Percentiles rank a stretch among this genome's conserved stretches.
Conservation (phyloP, 345 rosid species). For the Gynandropsis gynandra region DNA sequence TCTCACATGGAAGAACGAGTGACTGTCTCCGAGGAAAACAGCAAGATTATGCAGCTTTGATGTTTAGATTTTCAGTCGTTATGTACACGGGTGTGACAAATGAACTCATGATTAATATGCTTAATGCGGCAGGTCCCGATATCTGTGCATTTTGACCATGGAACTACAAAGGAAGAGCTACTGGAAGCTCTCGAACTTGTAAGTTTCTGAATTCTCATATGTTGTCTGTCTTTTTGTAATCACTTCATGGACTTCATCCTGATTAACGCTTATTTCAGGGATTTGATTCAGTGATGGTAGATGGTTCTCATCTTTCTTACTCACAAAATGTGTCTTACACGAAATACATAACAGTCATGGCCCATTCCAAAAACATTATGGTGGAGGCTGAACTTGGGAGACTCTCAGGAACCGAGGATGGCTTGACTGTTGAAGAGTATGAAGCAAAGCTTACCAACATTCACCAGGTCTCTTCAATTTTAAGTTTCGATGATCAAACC, state of each 20-base stretch:
- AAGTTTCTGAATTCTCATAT: constrained; percentile 18
- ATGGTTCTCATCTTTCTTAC: constrained; percentile 87
- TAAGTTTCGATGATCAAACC: background rate
- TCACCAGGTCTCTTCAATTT: constrained; percentile 47
- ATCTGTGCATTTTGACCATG: constrained; percentile 93
- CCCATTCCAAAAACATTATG: constrained; percentile 58
- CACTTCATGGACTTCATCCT: constrained; percentile 11
- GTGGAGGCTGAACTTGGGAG: constrained; percentile 97
- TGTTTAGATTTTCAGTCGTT: background rate
- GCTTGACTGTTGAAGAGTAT: constrained; percentile 84
- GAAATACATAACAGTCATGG: constrained; percentile 54
- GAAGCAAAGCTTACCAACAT: constrained; percentile 84
- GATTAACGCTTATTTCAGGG: constrained; percentile 41
- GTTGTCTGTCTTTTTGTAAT: constrained; percentile 6
- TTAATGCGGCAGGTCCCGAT: constrained; percentile 69
- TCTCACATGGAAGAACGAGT: background rate
- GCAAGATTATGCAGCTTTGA: background rate
- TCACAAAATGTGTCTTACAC: constrained; percentile 70
- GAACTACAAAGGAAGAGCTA: constrained; percentile 72
- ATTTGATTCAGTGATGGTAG: constrained; percentile 90
- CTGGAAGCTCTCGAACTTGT: constrained; percentile 75
- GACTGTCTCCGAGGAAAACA: background rate
- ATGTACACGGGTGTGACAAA: background rate
- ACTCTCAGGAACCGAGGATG: constrained; percentile 94
- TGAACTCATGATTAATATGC: constrained; percentile 2